These are phyloP conservation scores for Paspalum notatum DNA, from an alignment of 176 grass and related monocot species.

Conservation along the genomic window DNA sequence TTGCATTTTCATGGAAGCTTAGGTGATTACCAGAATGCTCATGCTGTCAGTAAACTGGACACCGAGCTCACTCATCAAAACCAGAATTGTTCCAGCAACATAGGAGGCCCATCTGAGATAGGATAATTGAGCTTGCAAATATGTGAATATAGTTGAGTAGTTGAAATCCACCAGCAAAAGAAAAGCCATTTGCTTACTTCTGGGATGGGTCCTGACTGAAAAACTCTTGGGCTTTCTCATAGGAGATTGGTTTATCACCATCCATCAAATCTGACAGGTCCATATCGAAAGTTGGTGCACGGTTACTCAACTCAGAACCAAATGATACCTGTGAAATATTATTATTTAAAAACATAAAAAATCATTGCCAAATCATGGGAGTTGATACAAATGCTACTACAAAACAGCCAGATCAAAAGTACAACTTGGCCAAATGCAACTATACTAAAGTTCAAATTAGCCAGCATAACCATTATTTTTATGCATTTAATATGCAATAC, in stretches of 20 bases:
- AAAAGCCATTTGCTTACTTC: constrained; percentile 52
- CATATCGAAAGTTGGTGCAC: constrained; percentile 92
- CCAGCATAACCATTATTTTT: not conserved
- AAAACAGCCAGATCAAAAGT: not conserved
- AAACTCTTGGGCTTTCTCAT: constrained; percentile 70
- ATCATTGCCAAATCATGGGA: not conserved
- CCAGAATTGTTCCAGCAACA: constrained; percentile 95
- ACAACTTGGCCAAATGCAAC: not conserved
- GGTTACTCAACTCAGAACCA: constrained; percentile 89
- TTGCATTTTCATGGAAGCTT: not conserved
- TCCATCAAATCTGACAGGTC: constrained; percentile 89
- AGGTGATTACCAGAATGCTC: constrained; percentile 72
- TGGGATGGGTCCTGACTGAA: constrained; percentile 86
- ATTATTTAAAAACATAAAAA: constrained; percentile 18
- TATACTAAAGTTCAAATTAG: constrained; percentile 12
- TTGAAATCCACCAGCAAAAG: constrained; percentile 8
- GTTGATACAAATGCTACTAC: constrained; percentile 14
- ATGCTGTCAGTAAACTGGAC: constrained; percentile 84
- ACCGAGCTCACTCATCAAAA: constrained; percentile 86
- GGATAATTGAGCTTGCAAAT: constrained; percentile 24
- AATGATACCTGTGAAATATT: constrained; percentile 81
- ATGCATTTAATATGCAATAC: constrained; percentile 17
- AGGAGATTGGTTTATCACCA: constrained; percentile 80
- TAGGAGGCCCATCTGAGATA: constrained; percentile 91
- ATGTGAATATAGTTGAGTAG: constrained; percentile 32